Base-by-base conservation (phyloP, 129 eudicot genomes). In the Dittrichia graveolens region DNA sequence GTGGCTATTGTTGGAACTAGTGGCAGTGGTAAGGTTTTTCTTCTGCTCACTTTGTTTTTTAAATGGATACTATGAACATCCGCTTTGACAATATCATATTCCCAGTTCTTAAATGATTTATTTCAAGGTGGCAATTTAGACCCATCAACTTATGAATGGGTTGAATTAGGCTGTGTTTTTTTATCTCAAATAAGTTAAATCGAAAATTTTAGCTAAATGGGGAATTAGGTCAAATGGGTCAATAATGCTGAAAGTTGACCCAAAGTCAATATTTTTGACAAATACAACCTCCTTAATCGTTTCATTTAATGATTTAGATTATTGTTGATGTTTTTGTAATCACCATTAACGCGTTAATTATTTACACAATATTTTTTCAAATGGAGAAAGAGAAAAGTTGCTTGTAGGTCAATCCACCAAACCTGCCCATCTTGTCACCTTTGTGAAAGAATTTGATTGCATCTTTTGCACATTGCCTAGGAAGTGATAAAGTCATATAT, bases 1-100 rank as follows among this genome's bases (percentile, higher is more conserved):
- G 98, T 94, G 45, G 98, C 98, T 68, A 87, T 94, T 71, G 96
- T 94, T 76, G 98, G 98, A 71, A 94, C 98, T 49, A 94, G 98
- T 84, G 98, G 98, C 77, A 94, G 98, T 68, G 98, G 98, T 94
- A 94, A 82, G 65, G 37, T 42, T 73, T 62, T 63, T 52, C 1
- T 38, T 84, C 41, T 66, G 67, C 46, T 39, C 35, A 57, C n/a
- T 45, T 71, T 24, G 31, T 38, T 39, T 16, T 16, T 5, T 10
- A 11, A 16, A 12, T 18, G 18, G 8, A 18, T 11, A 6, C 43
- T 18, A 5, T 41, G 65, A 52, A 64, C 55, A 12, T 37, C 47
- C 13, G 24, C 47, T 14, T 49, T 49, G 34, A 15, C 9, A 4
- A 13, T 66, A 19, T 24, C 31, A 24, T 24, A 24, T 24, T 24